Base-by-base conservation (phyloP, 208 protist species). In the Acanthamoeba castellanii region DNA sequence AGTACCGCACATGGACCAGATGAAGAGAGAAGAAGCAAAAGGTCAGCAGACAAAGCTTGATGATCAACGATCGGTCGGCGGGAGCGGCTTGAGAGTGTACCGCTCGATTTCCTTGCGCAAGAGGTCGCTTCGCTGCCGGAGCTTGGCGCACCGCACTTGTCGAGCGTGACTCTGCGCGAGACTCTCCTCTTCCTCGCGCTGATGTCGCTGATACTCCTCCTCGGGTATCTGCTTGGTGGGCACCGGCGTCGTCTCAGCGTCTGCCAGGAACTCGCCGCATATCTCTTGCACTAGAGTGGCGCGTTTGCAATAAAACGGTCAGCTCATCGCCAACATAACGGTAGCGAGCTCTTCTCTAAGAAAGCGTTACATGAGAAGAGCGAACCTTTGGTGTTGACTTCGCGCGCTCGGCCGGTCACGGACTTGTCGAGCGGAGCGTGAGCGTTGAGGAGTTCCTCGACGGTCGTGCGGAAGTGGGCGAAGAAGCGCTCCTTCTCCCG, bases 401-500 rank as follows among this genome's bases (percentile, higher is more conserved):
- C 72, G 72, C 22, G 32, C 32, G 72, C 22, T 47, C 72, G 72
- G 11, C 72, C 72, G 13, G 72, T 68, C 25, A 68, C 61, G 61
- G 18, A 45, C 27, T 81, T 45, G 37, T 32, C 68, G 2, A 81
- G 72, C 32, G 72, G 72, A 14, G 72, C 72, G 37, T 81, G 72
- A 13, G 9, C 22, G 14, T 37, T 11, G 18, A 45, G 9, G 14
- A 81, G 72, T 11, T 25, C 27, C 9, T 81, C 72, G 30, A 81
- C 34, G 0, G 16, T 45, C n/a, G 72, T 81, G 27, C 72, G 72
- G 37, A 81, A 81, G 72, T 45, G 72, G 9, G 72, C 72, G 32
- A 81, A 81, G 34, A 81, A 81, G 37, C 13, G 72, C 37, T 81
- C 72, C 13, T 81, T 81, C 37, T 81, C 72, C 16, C 72, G 72